A percentile compares a stretch with the other conserved stretches of the same genome.
These are phyloP conservation scores for Eremothecium sinecaudum DNA, from an alignment of 1,139 yeast species.

Conservation along the genomic window DNA sequence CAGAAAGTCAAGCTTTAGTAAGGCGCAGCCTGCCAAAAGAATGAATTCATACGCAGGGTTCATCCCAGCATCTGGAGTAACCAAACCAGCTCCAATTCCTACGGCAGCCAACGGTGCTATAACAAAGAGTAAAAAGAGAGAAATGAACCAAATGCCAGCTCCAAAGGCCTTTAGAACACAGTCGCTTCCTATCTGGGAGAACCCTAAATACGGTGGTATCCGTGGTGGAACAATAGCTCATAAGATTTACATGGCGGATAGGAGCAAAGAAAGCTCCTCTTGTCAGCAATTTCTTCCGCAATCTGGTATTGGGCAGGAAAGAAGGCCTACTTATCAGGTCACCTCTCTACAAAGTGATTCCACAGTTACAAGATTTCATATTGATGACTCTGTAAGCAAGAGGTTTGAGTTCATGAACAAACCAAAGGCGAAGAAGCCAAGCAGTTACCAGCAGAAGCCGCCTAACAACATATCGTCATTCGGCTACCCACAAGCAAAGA, in stretches of 20 bases:
- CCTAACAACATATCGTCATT: background rate
- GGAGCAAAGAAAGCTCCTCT: constrained; percentile 18
- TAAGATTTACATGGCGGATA: constrained; percentile 36
- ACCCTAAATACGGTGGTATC: constrained; percentile 28
- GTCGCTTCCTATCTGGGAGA: constrained; percentile 50
- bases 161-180: constrained; percentile 58
- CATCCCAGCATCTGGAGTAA: constrained; percentile 4
- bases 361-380: constrained; percentile 18
- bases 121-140: constrained; percentile 16
- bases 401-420: constrained; percentile 29
- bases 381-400: constrained; percentile 28
- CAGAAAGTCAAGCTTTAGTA: constrained; percentile 10
- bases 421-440: constrained; percentile 14
- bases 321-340: constrained; percentile 19
- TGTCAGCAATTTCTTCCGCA: constrained; percentile 7
- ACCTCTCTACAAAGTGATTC: constrained; percentile 23
- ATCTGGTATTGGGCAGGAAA: constrained; percentile 7
- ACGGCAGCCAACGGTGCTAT: background rate
- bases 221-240: constrained; percentile 35
- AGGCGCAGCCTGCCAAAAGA: constrained; percentile 1
- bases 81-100: constrained; percentile 1
- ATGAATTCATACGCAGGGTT: background rate
- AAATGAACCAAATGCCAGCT: constrained; percentile 33
- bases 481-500: background rate
- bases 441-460: background rate